Evolutionary conservation across 805 yeast genomes (phyloP), one percentile per base, ranked within the genome.

Genomic region (Suhomyces vadensis): DNA sequence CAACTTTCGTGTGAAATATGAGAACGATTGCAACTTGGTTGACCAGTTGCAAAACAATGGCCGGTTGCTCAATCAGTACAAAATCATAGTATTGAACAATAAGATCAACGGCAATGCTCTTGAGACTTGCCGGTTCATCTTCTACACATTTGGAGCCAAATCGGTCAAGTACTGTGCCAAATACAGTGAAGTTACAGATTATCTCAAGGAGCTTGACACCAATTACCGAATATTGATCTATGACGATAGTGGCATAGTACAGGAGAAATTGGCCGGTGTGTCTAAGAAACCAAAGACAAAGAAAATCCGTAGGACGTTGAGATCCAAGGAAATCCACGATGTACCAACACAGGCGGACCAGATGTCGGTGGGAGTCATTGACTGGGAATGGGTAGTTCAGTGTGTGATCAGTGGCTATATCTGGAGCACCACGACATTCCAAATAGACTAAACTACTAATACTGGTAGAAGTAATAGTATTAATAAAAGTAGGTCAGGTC

Each of bases 371-470:
- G 64, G 51, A 31, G 50, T 75, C 3, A 64, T 80, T 8, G 67
- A 75, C 53, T 80, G 85, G 85, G 86, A 82, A 54, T 82, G 87
- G 87, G 68, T 81, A 1, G 84, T 81, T 1, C 86, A 82, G 47
- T 78, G 84, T 61, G 69, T 79, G 11, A 79, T 82, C 20, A 62
- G 70, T 46, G 60, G 61, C 17, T 50, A 57, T 47, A 57, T 67
- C 16, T 66, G 73, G 73, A 53, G 48, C 3, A 56, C 60, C 4
- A 47, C 52, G 3, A 44, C 48, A 14, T 27, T 38, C 27, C 39
- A 43, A n/a, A 31, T 49, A 11, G 41, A 35, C 17, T 21, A 35
- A 4, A 35, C 20, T 35, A 5, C 21, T 1, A 35, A 31, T 14
- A 9, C 5, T 14, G 16, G 16, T 13, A 14, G 21, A 31, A 14